Conservation (phyloP, 2,329 filamentous ascomycete genomes). For the Talaromyces piceae region DNA sequence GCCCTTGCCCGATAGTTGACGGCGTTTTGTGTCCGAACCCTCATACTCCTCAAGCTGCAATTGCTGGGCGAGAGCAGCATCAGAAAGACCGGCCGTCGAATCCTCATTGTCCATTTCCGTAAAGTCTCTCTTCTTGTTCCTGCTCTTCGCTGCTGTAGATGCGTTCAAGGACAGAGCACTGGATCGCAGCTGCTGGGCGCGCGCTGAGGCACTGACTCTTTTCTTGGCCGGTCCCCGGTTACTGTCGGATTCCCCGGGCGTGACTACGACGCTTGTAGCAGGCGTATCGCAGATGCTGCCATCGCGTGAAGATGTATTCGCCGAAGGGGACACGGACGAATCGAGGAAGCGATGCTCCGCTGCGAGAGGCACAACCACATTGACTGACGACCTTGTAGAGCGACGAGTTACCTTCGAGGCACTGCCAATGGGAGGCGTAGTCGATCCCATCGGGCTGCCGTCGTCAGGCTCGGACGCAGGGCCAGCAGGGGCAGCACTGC, state of each 20-base stretch:
- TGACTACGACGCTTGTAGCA: conserved; percentile 51
- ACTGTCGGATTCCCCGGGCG: conserved; percentile 42
- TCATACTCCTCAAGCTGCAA: conserved; percentile 52
- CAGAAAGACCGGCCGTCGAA: conserved; percentile 27
- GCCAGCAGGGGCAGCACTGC: conserved; percentile 8
- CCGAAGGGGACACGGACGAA: conserved; percentile 33
- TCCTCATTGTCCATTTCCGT: conserved; percentile 37
- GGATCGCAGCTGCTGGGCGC: conserved; percentile 40
- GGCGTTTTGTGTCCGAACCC: conserved; percentile 28
- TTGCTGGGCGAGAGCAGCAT: conserved; percentile 48
- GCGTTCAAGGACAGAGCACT: conserved; percentile 43
- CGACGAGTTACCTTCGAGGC: conserved; percentile 2
- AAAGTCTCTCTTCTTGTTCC: conserved; percentile 38
- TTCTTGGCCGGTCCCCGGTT: conserved; percentile 16
- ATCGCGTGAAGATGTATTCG: conserved; percentile 33
- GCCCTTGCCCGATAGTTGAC: conserved; percentile 18
- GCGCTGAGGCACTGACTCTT: conserved; percentile 38
- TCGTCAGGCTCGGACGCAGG: conserved; percentile 15
- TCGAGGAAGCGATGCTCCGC: conserved; percentile 18
- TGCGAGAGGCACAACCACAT: conserved; percentile 26
- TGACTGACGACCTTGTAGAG: conserved; percentile 11
- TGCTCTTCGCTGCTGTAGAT: conserved; percentile 17
- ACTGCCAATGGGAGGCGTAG: not conserved
- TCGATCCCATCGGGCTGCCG: conserved; percentile 1
- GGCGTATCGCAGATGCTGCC: conserved; percentile 52